Percentiles rank a stretch among this genome's conserved stretches.
phyloP scores from a whole-genome alignment of 2,329 filamentous ascomycete genomes.

The Colletotrichum australisinense region DNA sequence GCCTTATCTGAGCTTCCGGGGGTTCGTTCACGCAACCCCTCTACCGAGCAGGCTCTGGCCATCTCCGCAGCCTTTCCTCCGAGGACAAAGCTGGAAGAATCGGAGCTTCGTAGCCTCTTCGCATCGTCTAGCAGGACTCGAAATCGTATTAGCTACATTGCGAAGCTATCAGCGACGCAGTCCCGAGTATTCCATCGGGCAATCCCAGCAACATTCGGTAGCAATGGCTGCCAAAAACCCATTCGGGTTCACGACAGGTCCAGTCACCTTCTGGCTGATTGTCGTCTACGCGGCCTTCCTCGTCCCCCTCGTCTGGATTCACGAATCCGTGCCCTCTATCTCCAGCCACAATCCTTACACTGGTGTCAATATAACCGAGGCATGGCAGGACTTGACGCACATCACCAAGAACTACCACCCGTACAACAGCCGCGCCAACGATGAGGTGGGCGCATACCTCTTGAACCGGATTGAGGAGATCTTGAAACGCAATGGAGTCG shows the following conservation, averaged over 20 bases:
- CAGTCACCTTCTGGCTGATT: slow-evolving; percentile 84
- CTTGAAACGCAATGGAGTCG: slow-evolving; percentile 68
- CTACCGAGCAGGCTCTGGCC: not conserved
- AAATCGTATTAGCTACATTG: not conserved
- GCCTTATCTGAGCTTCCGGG: not conserved
- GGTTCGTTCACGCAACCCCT: not conserved
- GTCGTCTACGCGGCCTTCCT: slow-evolving; percentile 82
- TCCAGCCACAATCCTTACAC: slow-evolving; percentile 65
- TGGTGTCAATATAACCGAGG: slow-evolving; percentile 85
- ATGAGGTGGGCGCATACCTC: slow-evolving; percentile 81
- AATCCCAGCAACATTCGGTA: slow-evolving; percentile 29
- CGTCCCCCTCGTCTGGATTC: slow-evolving; percentile 77
- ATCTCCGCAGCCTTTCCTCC: not conserved
- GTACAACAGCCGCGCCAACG: slow-evolving; percentile 88
- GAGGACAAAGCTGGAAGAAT: not conserved
- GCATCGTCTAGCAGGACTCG: not conserved
- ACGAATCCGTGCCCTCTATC: slow-evolving; percentile 79
- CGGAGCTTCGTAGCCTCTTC: not conserved
- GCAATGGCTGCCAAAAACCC: slow-evolving; percentile 55
- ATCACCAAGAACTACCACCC: slow-evolving; percentile 85
- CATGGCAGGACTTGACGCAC: slow-evolving; percentile 84
- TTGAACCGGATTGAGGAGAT: slow-evolving; percentile 78
- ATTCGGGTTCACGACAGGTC: slow-evolving; percentile 81
- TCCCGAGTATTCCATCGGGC: not conserved
- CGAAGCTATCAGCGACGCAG: not conserved